Base-by-base conservation (phyloP, 2,329 filamentous ascomycete species). In the Botrytis aclada region DNA sequence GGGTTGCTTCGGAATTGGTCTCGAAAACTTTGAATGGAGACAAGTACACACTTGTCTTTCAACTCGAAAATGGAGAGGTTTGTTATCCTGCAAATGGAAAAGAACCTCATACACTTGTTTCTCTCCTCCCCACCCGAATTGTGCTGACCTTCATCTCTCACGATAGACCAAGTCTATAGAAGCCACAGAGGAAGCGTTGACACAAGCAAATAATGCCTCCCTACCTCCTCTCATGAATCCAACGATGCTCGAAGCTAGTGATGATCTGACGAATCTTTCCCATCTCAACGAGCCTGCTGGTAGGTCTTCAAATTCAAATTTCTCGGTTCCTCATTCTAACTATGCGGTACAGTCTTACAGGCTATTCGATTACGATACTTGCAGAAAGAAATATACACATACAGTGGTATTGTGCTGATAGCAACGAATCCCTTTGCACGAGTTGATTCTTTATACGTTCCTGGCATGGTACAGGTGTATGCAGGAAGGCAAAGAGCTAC, bases 401-500 rank as follows among this genome's bases (percentile, higher is more conserved):
- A 99, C 86, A 97, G 94, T 82, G 96, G 96, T 81, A 98, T 99
- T 81, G 96, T 99, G 77, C 88, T 99, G 78, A 99, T 99, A 85
- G 96, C 96, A 76, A 97, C 96, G 76, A 99, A 99, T 84, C 96
- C 96, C 34, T 99, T 99, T 81, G 96, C 97, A 71, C 89, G 96
- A 77, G 95, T 99, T 77, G 96, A 99, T 83, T 99, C 96, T 60
- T 90, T 99, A 80, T 99, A 99, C 83, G 96, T 99, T 18, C 95
- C 95, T 29, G 96, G 96, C 77, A 99, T 99, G 95, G 95, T 99
- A n/a, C 96, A 99, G 83, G 94, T 98, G 56, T 99, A 99, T 84
- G 95, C 96, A 72, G 96, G 96, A 81, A 98, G 95, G 84, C 95
- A 98, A 83, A 89, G 96, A 83, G 94, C 95, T 74, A 97, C 96